These are phyloP conservation scores for Lactarius hengduanensis DNA, from an alignment of 768 basidiomycete species.

Conservation along the genomic window DNA sequence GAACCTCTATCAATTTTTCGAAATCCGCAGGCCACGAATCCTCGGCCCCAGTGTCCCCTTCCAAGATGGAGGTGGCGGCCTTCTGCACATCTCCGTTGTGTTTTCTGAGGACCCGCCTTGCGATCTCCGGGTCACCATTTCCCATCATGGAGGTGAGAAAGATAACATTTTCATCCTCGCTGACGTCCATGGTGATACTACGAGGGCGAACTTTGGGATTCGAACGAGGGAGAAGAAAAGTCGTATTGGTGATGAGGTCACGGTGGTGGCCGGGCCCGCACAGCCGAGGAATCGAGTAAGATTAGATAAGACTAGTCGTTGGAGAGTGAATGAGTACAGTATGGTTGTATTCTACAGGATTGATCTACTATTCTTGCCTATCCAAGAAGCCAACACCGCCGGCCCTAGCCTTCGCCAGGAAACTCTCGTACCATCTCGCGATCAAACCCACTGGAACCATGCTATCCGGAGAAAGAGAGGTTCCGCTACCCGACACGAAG, in stretches of 20 bases:
- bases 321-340: not conserved
- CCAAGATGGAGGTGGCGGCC: slow-evolving; percentile 37
- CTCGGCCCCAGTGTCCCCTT: slow-evolving; percentile 33
- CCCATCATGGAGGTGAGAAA: slow-evolving; percentile 42
- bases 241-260: not conserved
- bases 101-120: slow-evolving; percentile 57
- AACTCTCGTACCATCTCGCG: slow-evolving; percentile 69
- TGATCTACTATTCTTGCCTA: slow-evolving; percentile 30
- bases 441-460: slow-evolving; percentile 62
- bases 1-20: slow-evolving; percentile 18
- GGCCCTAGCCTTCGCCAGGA: slow-evolving; percentile 55
- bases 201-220: slow-evolving; percentile 2
- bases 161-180: slow-evolving; percentile 38
- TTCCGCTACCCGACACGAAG: slow-evolving; percentile 45
- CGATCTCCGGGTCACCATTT: slow-evolving; percentile 45
- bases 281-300: not conserved
- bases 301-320: slow-evolving; percentile 19
- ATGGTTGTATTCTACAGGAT: not conserved
- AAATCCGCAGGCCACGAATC: slow-evolving; percentile 14
- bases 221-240: not conserved
- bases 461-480: slow-evolving; percentile 47
- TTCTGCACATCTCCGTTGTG: slow-evolving; percentile 52
- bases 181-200: slow-evolving; percentile 11
- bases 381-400: slow-evolving; percentile 66
- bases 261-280: not conserved